Evolutionary conservation across 495 filamentous ascomycete genomes (phyloP), one percentile per base, ranked within the genome.

Genomic region (Trichoderma orchidacearum): DNA sequence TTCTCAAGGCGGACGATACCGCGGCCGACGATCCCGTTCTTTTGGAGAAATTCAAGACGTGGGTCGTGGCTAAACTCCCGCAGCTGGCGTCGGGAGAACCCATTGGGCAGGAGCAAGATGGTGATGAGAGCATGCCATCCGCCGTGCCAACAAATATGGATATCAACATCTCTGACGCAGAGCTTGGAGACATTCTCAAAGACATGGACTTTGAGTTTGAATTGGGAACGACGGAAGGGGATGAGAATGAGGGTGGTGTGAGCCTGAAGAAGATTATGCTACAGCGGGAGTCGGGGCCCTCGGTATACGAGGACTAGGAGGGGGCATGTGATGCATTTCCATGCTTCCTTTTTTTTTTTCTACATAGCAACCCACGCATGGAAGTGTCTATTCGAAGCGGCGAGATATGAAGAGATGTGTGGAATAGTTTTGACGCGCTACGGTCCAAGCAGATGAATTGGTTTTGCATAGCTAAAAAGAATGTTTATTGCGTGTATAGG

Each of bases 21-120:
- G 60, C 74, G 21, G 77, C 75, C 7, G 78, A 80, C 41, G 76
- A 80, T 60, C 59, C 52, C 18, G 64, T 70, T 9, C 58, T 80
- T 17, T 62, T 80, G 32, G 71, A 64, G 27, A 75, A 70, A 59
- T 80, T 80, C 66, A 76, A 71, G 60, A 63, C 63, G 7, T 54
- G 58, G 21, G 64, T 77, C 59, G 62, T 66, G 59, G 15, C 56
- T 2, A 56, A 54, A 0, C 38, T 63, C 0, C 57, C 60, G 7
- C 57, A 60, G 6, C 31, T 52, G 23, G 34, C 56, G 15, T 34
- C 56, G 12, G 48, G 48, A 21, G 36, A 55, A 51, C 54, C 59
- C 53, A 53, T 13, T 38, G 53, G 8, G 51, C 60, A 21, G 52
- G 61, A 53, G 41, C 11, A 30, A 23, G 28, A 51, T 17, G 30